Conservation (phyloP, 2,329 filamentous ascomycete species). For the Penicillium brevicompactum region DNA sequence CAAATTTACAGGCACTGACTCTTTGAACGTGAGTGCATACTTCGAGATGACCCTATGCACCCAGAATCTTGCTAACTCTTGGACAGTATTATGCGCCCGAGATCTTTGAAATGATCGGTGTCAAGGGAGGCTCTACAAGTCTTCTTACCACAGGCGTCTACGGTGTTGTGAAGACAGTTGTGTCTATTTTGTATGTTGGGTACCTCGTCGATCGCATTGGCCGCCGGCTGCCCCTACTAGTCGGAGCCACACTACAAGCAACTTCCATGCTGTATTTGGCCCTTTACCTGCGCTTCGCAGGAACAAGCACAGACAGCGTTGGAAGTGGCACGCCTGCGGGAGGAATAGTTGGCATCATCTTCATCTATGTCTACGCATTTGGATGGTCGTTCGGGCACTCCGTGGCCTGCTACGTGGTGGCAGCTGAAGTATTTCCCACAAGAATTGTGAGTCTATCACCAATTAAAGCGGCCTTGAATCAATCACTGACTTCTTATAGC, state of each 20-base stretch:
- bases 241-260: constrained; percentile 34
- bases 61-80: neutral
- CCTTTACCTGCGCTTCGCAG: constrained; percentile 39
- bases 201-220: constrained; percentile 38
- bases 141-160: constrained; percentile 44
- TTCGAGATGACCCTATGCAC: neutral
- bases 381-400: constrained; percentile 34
- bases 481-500: constrained; percentile 5
- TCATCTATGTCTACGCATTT: constrained; percentile 35
- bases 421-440: constrained; percentile 33
- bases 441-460: constrained; percentile 20
- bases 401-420: constrained; percentile 32
- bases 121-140: constrained; percentile 29
- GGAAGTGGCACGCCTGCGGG: constrained; percentile 39
- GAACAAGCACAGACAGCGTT: constrained; percentile 26
- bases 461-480: neutral
- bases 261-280: constrained; percentile 38
- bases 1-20: constrained; percentile 46
- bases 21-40: constrained; percentile 31
- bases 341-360: constrained; percentile 45
- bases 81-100: constrained; percentile 41
- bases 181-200: constrained; percentile 35
- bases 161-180: constrained; percentile 37
- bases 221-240: constrained; percentile 31
- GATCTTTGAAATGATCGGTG: constrained; percentile 46